Conservation (phyloP, 208 protist species). For the Wallacemonas sp. region DNA sequence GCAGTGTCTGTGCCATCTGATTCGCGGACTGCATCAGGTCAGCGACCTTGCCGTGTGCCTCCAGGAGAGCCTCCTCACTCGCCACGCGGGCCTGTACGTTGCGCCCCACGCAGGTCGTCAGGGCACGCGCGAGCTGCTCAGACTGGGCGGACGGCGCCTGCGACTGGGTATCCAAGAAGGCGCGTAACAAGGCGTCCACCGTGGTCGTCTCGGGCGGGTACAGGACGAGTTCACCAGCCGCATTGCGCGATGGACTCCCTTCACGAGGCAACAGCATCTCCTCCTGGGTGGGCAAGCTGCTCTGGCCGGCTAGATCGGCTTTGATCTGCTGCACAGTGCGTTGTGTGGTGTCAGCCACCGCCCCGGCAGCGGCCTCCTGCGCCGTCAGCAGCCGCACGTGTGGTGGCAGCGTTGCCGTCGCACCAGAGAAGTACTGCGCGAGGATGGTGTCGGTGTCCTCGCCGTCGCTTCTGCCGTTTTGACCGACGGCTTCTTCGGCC, state of each 20-base stretch:
- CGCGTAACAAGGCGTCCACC: slow-evolving; percentile 1
- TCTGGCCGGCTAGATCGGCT: neutral
- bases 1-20: slow-evolving; percentile 42
- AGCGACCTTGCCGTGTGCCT: slow-evolving; percentile 28
- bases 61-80: slow-evolving; percentile 32
- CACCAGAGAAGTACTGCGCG: neutral
- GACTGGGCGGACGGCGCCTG: too few species aligned
- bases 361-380: neutral
- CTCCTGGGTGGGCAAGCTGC: neutral
- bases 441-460: slow-evolving; percentile 3
- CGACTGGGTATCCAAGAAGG: too few species aligned
- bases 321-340: neutral
- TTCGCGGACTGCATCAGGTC: slow-evolving; percentile 49
- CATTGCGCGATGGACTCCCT: slow-evolving; percentile 7
- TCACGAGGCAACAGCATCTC: slow-evolving; percentile 3
- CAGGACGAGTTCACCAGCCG: neutral
- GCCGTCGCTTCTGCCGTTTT: neutral
- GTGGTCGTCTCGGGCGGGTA: slow-evolving; percentile 9
- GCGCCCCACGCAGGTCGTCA: slow-evolving; percentile 8
- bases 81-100: slow-evolving; percentile 10
- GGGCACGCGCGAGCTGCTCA: neutral
- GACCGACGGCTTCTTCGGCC: too few species aligned
- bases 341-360: slow-evolving; percentile 2
- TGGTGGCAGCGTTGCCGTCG: neutral
- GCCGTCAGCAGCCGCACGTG: neutral